Percentiles rank a stretch among this genome's conserved stretches.
Evolutionary conservation across 2,329 filamentous ascomycete genomes (phyloP).

Genomic region (Hypoxylon sp.): DNA sequence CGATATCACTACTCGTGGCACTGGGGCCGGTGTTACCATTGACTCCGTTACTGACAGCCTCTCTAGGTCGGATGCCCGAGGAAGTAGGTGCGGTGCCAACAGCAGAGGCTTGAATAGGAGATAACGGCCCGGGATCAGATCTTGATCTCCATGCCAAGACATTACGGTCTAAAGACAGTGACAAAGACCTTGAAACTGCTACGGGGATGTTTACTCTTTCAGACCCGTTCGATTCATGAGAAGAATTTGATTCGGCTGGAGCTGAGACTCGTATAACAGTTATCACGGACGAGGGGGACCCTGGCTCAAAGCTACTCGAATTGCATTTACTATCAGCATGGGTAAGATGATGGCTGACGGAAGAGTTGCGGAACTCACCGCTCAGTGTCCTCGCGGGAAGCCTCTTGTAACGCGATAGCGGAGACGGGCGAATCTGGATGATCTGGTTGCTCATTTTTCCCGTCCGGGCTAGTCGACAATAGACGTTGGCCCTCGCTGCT

Average conservation of each 20-base stretch:
- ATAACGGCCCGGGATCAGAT: neutral
- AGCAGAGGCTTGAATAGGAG: neutral
- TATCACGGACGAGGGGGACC: neutral
- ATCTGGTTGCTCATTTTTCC: neutral
- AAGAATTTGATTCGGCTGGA: neutral
- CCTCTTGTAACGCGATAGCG: neutral
- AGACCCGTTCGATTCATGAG: neutral
- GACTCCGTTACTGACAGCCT: neutral
- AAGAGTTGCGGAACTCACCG: constrained; percentile 3
- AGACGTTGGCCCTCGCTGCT: neutral
- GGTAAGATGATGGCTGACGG: neutral
- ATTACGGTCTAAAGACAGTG: neutral
- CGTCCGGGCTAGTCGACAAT: neutral
- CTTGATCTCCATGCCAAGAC: neutral
- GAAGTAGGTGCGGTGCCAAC: neutral
- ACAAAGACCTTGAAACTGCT: neutral
- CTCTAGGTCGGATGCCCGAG: neutral
- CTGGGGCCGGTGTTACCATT: neutral
- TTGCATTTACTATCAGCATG: constrained; percentile 3
- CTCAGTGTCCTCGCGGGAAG: neutral
- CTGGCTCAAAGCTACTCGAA: neutral
- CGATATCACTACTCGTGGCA: neutral
- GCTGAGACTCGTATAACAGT: neutral
- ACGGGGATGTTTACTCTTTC: neutral
- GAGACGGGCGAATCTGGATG: neutral